These are phyloP conservation scores for Hevea brasiliensis DNA, from an alignment of 345 rosid species.

Conservation along the genomic window DNA sequence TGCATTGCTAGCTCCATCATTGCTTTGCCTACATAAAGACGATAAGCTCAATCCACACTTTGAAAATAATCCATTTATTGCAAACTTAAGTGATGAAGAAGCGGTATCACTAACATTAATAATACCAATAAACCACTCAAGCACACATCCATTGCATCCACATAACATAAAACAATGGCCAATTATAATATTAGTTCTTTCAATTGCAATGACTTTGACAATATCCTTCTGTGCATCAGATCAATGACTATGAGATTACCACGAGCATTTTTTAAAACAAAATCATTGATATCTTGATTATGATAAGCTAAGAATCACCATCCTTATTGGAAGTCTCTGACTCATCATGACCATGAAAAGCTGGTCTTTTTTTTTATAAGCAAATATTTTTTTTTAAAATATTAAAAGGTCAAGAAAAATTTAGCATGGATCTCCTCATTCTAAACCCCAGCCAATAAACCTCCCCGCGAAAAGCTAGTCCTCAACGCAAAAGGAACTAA, in stretches of 20 bases:
- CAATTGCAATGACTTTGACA: too few relatives aligned
- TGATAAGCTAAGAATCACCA: not conserved
- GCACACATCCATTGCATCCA: not conserved
- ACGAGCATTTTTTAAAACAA: not conserved
- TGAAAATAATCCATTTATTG: not conserved
- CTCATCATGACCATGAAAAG: not conserved
- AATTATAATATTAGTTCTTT: not conserved
- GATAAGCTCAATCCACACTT: not conserved
- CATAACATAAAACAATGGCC: not conserved
- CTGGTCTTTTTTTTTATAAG: too few relatives aligned
- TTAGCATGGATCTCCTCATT: too few relatives aligned
- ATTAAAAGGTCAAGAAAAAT: too few relatives aligned
- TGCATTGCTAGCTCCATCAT: too few relatives aligned
- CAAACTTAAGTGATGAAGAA: not conserved
- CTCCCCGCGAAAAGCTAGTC: not conserved
- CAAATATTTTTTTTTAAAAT: too few relatives aligned
- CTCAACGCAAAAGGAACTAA: not conserved
- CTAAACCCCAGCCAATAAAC: too few relatives aligned
- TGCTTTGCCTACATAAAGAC: not conserved
- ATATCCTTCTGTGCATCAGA: not conserved
- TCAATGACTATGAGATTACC: not conserved
- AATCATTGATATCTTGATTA: not conserved
- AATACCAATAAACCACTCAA: not conserved
- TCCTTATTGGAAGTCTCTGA: not conserved
- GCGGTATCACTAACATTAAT: not conserved